phyloP scores from a whole-genome alignment of 192 early-diverging fungal species.

The Coemansia sp. region DNA sequence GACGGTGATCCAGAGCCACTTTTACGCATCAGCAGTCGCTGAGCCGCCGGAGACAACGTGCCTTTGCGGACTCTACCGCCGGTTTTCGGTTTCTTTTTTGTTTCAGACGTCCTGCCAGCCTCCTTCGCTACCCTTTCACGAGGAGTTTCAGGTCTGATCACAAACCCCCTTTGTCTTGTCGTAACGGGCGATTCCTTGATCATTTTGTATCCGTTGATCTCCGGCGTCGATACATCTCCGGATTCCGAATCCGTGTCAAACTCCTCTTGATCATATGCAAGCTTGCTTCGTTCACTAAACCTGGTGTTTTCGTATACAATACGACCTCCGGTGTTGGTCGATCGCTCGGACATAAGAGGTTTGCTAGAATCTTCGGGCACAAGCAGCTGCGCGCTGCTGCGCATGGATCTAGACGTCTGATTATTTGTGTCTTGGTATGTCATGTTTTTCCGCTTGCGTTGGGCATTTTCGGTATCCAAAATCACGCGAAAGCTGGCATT shows the following conservation, averaged over 20 bases:
- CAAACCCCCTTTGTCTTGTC: conserved; percentile 15
- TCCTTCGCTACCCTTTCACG: conserved; percentile 24
- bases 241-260: conserved; percentile 10
- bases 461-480: conserved; percentile 7
- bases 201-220: conserved; percentile 39
- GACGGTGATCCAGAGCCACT: neutral
- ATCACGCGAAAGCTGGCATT: conserved; percentile 36
- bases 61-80: neutral
- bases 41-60: conserved; percentile 42
- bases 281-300: neutral
- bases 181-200: conserved; percentile 8
- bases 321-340: neutral
- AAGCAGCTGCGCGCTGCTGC: conserved; percentile 30
- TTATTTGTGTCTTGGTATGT: neutral
- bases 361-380: conserved; percentile 11
- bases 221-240: conserved; percentile 20
- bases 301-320: conserved; percentile 41
- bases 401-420: neutral
- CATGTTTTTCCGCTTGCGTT: conserved; percentile 1
- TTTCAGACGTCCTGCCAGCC: neutral
- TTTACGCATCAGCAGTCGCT: conserved; percentile 17
- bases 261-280: neutral
- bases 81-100: neutral
- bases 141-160: conserved; percentile 16
- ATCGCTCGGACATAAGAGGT: neutral